Base-by-base conservation (phyloP, 441 rosid species). In the Pelargonium exstipulatum region DNA sequence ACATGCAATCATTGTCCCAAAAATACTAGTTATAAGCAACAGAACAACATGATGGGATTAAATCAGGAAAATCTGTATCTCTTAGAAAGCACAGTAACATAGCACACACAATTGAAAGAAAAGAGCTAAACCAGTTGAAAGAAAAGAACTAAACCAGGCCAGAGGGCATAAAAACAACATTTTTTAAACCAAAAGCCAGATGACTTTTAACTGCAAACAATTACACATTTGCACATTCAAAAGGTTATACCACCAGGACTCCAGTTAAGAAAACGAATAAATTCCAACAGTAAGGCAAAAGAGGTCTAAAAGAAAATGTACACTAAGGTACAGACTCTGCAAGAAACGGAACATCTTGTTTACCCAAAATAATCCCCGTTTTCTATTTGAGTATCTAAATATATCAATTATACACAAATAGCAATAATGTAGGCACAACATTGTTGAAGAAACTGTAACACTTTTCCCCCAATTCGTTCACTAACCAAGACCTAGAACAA, bases 401-500 rank as follows among this genome's bases (percentile, higher is more conserved):
- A 16, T 14, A 55, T 55, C 61, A 55, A 55, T 55, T 55, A 55
- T 16, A 22, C 22, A 29, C 65, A 62, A 12, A n/a, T 24, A 58
- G 18, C 65, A 62, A 26, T 26, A 62, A 29, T 62, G 14, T 13
- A 17, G 10, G 65, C 65, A 32, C 43, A 62, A n/a, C 64, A 61
- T 13, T 9, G 9, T 29, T n/a, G 65, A n/a, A 40, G 65, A 62
- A 62, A 17, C 65, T 26, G 65, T 62, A 62, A 40, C 5, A 12
- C 20, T 1, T 32, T 29, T 29, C 65, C 16, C 46, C 65, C 43
- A 29, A 26, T 12, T 20, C n/a, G 65, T 62, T 61, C 65, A 5
- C 18, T 62, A 62, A 62, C 65, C 65, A 62, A 62, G 16, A 62
- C 65, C 65, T 62, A 62, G 65, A 26, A 62, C 18, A 13, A 40